Percentiles rank a stretch among this genome's conserved stretches.
These are phyloP conservation scores for Nannochloropsis salina DNA, from an alignment of 108 stramenopile genomes.

Conservation along the genomic window DNA sequence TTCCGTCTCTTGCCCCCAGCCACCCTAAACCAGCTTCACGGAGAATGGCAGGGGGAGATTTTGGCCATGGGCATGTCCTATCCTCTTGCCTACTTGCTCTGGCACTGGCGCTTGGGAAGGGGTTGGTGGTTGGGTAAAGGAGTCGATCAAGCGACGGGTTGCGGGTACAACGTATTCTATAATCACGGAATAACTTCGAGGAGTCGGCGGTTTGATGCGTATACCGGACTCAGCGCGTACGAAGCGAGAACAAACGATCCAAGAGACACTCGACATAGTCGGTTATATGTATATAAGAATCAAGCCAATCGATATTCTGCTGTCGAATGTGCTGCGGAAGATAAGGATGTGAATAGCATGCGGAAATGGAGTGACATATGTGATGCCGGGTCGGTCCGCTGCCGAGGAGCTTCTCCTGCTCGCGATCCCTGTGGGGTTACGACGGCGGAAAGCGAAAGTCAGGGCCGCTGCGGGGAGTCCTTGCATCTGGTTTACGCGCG, in stretches of 20 bases:
- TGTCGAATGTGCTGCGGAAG: too few species aligned
- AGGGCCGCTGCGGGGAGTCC: not conserved
- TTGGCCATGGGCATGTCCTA: not conserved
- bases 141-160: not conserved
- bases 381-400: too few species aligned
- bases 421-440: too few species aligned
- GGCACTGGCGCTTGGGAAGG: not conserved
- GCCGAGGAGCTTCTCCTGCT: too few species aligned
- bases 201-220: constrained; percentile 5
- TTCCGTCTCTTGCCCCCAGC: not conserved
- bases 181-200: constrained; percentile 5
- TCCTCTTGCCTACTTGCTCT: constrained; percentile 11
- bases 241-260: not conserved
- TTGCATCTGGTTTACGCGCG: not conserved
- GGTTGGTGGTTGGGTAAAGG: constrained; percentile 16
- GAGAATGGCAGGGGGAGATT: not conserved
- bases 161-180: constrained; percentile 11
- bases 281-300: too few species aligned
- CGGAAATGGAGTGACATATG: too few species aligned
- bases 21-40: not conserved
- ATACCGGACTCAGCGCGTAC: not conserved
- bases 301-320: too few species aligned
- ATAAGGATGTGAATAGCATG: too few species aligned
- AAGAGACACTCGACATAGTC: too few species aligned
- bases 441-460: too few species aligned